Evolutionary conservation across 257 asterid species (phyloP), one percentile per base, ranked within the genome.

Genomic region (Fraxinus americana): DNA sequence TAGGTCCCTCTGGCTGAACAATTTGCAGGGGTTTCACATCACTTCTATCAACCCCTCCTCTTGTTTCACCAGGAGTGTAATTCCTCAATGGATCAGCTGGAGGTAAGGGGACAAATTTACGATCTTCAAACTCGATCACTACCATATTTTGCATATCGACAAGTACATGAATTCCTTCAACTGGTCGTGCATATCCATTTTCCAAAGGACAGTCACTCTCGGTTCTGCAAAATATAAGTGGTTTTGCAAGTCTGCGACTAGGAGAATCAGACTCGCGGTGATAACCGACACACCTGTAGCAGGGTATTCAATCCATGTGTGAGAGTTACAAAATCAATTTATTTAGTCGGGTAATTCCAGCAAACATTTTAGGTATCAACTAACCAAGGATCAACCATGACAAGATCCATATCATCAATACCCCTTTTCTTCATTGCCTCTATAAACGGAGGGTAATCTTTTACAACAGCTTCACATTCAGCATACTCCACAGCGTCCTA

Each of bases 351-450:
- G 59, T 52, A 71, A 52, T 27, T 38, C 48, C 67, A 59, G 76
- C 78, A 71, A 65, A 65, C 34, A 39, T 72, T 39, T 71, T 32
- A 70, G 73, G 12, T 23, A 50, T 73, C 77, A 72, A 86, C 96
- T 81, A 80, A 95, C 99, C 99, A 95, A 9, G 97, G 90, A 89
- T 95, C 99, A 83, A 95, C 99, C 99, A 95, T 95, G 85, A 95
- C 99, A 75, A 95, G 92, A 80, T 95, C 97, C 98, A 95, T 90
- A 79, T 95, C 99, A 82, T 95, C 97, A 77, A 95, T 92, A 34
- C 99, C 99, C 94, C 99, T 89, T 89, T 87, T 95, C 91, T 89
- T 95, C 99, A 95, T 93, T 84, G 99, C 99, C 75, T 95, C 98
- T 61, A 82, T 84, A 84, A 95, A 93, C 34, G 97, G 98, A 82